Conservation (phyloP, 2,329 filamentous ascomycete genomes). For the Curvularia eragrostidis region DNA sequence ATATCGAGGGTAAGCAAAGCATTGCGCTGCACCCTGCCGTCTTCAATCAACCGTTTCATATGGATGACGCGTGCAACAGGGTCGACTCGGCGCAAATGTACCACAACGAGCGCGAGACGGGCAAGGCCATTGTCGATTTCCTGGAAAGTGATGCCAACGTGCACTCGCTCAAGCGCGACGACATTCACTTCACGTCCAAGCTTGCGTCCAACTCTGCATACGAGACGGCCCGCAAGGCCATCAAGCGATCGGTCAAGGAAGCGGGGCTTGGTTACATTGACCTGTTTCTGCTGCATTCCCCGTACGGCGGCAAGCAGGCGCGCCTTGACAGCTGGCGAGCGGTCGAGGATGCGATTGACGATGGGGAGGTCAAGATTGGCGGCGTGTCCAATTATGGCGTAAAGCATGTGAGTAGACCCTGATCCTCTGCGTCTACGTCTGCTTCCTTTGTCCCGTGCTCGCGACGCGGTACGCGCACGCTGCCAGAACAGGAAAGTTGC, state of each 20-base stretch:
- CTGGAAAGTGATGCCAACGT: slow-evolving; percentile 58
- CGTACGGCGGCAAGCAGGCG: slow-evolving; percentile 73
- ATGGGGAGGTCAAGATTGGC: slow-evolving; percentile 72
- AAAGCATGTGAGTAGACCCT: slow-evolving; percentile 65
- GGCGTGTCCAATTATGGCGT: slow-evolving; percentile 83
- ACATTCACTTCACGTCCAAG: slow-evolving; percentile 83
- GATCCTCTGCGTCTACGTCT: slow-evolving; percentile 2
- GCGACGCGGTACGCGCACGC: slow-evolving; percentile 8
- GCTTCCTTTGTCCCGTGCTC: slow-evolving; percentile 9
- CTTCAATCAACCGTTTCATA: slow-evolving; percentile 30
- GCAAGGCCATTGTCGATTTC: slow-evolving; percentile 67
- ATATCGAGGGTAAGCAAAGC: slow-evolving; percentile 53
- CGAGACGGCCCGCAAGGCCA: slow-evolving; percentile 69
- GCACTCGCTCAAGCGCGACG: slow-evolving; percentile 64
- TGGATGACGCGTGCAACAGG: slow-evolving; percentile 34
- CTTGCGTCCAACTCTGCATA: slow-evolving; percentile 72
- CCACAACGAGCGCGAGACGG: slow-evolving; percentile 74
- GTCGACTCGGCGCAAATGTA: slow-evolving; percentile 70
- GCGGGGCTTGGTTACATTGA: slow-evolving; percentile 78
- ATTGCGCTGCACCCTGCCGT: slow-evolving; percentile 9
- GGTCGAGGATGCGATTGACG: slow-evolving; percentile 75
- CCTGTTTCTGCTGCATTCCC: slow-evolving; percentile 79
- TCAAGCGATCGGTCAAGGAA: slow-evolving; percentile 68
- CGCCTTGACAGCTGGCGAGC: slow-evolving; percentile 77
- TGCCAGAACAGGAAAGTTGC: slow-evolving; percentile 6